Evolutionary conservation across 2,329 filamentous ascomycete genomes (phyloP).

Genomic region (Emericellopsis atlantica): DNA sequence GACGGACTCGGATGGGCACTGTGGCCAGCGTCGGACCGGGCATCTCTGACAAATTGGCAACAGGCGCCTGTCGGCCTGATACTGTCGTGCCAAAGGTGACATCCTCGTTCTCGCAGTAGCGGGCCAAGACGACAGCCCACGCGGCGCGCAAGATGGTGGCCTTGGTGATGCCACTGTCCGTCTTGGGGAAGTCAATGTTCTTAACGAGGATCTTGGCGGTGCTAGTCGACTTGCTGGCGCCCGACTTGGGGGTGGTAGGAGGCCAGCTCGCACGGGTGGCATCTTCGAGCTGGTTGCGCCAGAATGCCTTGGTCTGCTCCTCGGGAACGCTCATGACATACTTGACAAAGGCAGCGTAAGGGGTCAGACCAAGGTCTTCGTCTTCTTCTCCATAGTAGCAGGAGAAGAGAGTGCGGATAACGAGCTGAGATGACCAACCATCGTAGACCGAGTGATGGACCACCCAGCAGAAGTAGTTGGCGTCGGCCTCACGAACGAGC

Average conservation of each 20-base stretch:
- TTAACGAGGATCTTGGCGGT: neutral
- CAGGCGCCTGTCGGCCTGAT: conserved; percentile 10
- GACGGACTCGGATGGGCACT: conserved; percentile 4
- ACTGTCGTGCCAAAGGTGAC: conserved; percentile 11
- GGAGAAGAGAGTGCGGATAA: conserved; percentile 1
- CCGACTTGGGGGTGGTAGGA: neutral
- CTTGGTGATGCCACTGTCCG: conserved; percentile 2
- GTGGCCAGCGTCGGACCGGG: conserved; percentile 7
- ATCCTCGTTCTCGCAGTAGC: conserved; percentile 7
- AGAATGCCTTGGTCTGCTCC: neutral
- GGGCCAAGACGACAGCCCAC: conserved; percentile 1
- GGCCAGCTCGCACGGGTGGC: conserved; percentile 4
- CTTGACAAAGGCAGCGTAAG: conserved; percentile 26
- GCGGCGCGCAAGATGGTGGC: conserved; percentile 7
- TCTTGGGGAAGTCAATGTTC: neutral
- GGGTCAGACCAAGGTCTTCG: neutral
- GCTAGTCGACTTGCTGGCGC: neutral
- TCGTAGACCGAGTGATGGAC: conserved; percentile 3
- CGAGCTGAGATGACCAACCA: neutral
- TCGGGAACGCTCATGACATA: conserved; percentile 20
- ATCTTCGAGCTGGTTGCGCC: neutral
- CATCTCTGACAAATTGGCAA: neutral
- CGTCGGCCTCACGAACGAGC: neutral
- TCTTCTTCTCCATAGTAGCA: neutral
- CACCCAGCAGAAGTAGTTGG: neutral